Percentiles rank a stretch among this genome's conserved stretches.
phyloP scores from a whole-genome alignment of 768 basidiomycete genomes.

The Lentinus tigrinus region DNA sequence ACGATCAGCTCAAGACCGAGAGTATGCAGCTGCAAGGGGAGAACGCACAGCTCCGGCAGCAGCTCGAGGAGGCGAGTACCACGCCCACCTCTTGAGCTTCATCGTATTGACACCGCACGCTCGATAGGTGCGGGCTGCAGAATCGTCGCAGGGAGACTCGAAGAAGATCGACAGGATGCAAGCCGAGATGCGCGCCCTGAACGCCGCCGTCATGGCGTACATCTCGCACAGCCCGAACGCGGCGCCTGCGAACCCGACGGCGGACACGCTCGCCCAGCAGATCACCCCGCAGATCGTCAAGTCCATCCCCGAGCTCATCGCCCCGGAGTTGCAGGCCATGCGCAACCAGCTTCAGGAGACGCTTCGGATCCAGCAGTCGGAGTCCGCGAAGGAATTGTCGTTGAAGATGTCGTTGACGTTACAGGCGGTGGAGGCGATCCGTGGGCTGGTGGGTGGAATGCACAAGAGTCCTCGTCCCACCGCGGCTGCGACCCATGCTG shows the following conservation, averaged over 20 bases:
- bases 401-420: constrained; percentile 3
- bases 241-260: neutral
- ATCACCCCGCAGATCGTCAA: constrained; percentile 5
- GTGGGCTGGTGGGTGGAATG: neutral
- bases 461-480: neutral
- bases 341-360: constrained; percentile 6
- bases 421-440: constrained; percentile 6
- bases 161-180: constrained; percentile 11
- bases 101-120: neutral
- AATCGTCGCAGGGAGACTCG: constrained; percentile 4
- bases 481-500: neutral
- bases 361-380: constrained; percentile 5
- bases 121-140: neutral
- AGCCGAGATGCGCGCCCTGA: constrained; percentile 12
- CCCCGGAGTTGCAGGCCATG: constrained; percentile 1
- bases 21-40: constrained; percentile 6
- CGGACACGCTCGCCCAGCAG: constrained; percentile 3
- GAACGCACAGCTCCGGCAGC: constrained; percentile 11
- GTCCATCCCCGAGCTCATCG: constrained; percentile 4
- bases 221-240: neutral
- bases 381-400: constrained; percentile 2
- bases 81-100: neutral
- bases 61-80: constrained; percentile 9
- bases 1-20: constrained; percentile 12
- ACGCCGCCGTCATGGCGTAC: constrained; percentile 12